Conservation (phyloP, 148 eudicot species). For the Diospyros kaki region DNA sequence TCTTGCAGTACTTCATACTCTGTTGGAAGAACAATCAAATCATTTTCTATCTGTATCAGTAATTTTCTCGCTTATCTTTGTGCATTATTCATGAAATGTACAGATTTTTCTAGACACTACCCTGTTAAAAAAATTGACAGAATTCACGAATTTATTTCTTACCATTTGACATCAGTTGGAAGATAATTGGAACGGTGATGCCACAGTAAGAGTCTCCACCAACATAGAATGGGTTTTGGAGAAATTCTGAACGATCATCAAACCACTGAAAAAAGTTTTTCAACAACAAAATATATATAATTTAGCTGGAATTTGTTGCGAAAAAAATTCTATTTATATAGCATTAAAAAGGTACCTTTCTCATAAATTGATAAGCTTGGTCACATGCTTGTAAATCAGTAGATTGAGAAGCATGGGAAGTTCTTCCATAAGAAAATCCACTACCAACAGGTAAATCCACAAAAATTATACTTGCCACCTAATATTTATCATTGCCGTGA, state of each 20-base stretch:
- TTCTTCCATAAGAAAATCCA: conserved; percentile 70
- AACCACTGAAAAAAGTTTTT: conserved; percentile 12
- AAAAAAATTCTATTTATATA: not conserved
- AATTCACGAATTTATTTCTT: not conserved
- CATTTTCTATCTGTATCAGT: no score
- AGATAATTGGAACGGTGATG: conserved; percentile 9
- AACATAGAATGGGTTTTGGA: conserved; percentile 6
- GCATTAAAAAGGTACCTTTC: conserved; percentile 37
- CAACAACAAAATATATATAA: not conserved
- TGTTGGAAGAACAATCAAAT: no score
- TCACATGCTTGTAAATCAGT: conserved; percentile 33
- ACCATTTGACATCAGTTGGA: conserved; percentile 12
- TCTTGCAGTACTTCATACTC: no score
- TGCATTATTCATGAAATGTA: no score
- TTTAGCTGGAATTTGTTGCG: no score
- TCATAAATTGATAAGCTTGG: conserved; percentile 37
- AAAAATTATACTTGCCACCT: conserved; percentile 68
- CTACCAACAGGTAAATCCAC: conserved; percentile 61
- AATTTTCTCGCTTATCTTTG: not conserved
- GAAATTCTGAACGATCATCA: conserved; percentile 14
- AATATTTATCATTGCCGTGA: not conserved
- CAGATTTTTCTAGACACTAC: no score
- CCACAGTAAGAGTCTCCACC: conserved; percentile 19
- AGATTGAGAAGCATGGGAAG: conserved; percentile 28
- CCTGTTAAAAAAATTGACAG: no score